Conservation (phyloP, 345 rosid genomes). For the Cardamine chenopodiifolia region DNA sequence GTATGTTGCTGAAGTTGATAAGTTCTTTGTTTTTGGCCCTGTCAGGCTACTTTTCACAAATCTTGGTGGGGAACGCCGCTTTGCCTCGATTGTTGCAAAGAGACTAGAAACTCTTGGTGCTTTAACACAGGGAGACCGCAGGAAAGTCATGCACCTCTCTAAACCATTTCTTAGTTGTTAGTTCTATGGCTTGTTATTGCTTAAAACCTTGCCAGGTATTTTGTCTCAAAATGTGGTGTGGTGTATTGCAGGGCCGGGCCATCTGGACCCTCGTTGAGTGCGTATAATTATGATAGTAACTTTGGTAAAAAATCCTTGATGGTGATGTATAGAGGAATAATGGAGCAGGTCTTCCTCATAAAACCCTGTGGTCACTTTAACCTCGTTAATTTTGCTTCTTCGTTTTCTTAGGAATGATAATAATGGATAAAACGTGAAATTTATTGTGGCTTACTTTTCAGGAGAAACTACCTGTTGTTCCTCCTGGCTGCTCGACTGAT, state of each 20-base stretch:
- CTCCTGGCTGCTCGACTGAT: conserved; percentile 92
- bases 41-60: conserved; percentile 83
- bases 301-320: conserved; percentile 87
- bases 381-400: conserved; percentile 23
- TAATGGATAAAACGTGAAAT: conserved; percentile 23
- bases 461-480: conserved; percentile 90
- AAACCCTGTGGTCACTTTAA: conserved; percentile 8
- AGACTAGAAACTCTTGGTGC: conserved; percentile 97
- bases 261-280: conserved; percentile 86
- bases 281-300: conserved; percentile 93
- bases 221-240: conserved; percentile 36
- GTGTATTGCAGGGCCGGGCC: conserved; percentile 83
- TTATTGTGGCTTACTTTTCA: conserved; percentile 50
- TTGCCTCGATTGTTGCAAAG: conserved; percentile 99
- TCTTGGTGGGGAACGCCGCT: conserved; percentile 98
- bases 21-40: conserved; percentile 27
- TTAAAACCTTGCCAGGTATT: conserved; percentile 5
- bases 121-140: conserved; percentile 96
- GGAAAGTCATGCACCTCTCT: conserved; percentile 52
- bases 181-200: conserved; percentile 13
- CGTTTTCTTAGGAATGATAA: background rate
- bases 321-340: conserved; percentile 96
- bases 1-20: conserved; percentile 23
- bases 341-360: conserved; percentile 72
- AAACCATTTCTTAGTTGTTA: conserved; percentile 23